Evolutionary conservation across 805 yeast genomes (phyloP), one percentile per base, ranked within the genome.

Genomic region (Yarrowia sp.): DNA sequence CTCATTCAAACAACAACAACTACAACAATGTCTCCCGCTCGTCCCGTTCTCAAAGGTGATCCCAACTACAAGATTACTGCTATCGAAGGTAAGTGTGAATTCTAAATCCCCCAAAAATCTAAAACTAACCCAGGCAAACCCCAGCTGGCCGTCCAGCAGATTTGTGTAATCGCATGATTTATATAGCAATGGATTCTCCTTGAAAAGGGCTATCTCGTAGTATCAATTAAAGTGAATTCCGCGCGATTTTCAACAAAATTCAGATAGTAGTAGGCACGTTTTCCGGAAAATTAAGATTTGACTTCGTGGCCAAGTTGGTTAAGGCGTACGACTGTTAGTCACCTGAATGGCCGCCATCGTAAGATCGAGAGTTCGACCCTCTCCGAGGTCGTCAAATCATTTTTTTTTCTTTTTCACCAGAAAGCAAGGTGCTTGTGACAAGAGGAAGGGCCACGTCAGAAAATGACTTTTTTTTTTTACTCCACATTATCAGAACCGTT

Each of bases 291-390:
- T 47, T 48, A 48, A 48, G 55, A 48, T 48, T 48, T 48, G 58
- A 51, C 58, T 51, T 51, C 58, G 58, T 51, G 58, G 58, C 58
- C 58, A 51, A 51, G 58, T 51, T 51, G 58, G 58, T 51, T 51
- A 51, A 51, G 58, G 58, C 58, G 58, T 51, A 51, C 58, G 58
- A 51, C 58, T 51, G 58, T 51, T 51, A 51, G 43, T 36, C 58
- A 38, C 43, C 43, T 51, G 18, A 36, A 51, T 38, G 43, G 58
- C 58, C 43, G 58, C 42, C 43, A 51, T 51, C 58, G 58, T 51
- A 51, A 51, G 58, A 51, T 51, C 58, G 58, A 51, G 58, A 51
- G 58, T 51, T 51, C 58, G 58, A 51, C 58, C 58, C 58, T 51
- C 58, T 51, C 58, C 58, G 58, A 51, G 58, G 58, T 51, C 58